phyloP scores from a whole-genome alignment of 768 basidiomycete species.

The Dioszegia hungarica region DNA sequence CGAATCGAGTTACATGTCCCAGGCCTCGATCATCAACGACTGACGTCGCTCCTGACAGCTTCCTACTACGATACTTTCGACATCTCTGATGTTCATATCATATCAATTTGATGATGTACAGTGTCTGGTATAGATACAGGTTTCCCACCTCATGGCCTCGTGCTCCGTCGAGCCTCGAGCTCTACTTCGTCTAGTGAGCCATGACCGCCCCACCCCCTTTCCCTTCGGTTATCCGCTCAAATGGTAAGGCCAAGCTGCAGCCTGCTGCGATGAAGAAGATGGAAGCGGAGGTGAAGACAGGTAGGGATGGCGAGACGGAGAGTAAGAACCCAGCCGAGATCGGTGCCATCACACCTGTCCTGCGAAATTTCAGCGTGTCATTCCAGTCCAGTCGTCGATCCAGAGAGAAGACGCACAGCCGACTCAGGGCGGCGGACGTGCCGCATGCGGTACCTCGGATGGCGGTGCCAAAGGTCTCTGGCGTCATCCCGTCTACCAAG shows the following conservation, averaged over 20 bases:
- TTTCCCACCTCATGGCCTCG: no score
- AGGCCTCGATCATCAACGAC: neutral
- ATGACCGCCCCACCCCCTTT: conserved; percentile 13
- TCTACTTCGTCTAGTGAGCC: conserved; percentile 24
- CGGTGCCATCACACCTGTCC: conserved; percentile 44
- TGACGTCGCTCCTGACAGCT: no score
- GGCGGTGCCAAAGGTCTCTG: conserved; percentile 44
- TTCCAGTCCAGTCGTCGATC: neutral
- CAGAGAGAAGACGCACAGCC: conserved; percentile 30
- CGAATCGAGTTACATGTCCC: neutral
- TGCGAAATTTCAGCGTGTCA: conserved; percentile 7
- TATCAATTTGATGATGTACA: no score
- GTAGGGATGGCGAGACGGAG: conserved; percentile 35
- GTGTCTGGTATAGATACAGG: no score
- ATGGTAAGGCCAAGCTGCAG: conserved; percentile 42
- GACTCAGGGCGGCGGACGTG: conserved; percentile 44
- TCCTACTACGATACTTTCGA: no score
- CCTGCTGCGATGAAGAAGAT: conserved; percentile 39
- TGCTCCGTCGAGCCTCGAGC: no score
- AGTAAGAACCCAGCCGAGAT: conserved; percentile 41
- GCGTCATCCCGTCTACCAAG: conserved; percentile 46
- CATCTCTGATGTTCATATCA: no score
- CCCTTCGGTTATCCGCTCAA: conserved; percentile 35
- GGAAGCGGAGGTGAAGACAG: conserved; percentile 37
- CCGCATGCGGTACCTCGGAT: conserved; percentile 48